Percentiles rank a stretch among this genome's conserved stretches.
phyloP scores from a whole-genome alignment of 2,329 filamentous ascomycete genomes.

The Calonectria ilicicola region DNA sequence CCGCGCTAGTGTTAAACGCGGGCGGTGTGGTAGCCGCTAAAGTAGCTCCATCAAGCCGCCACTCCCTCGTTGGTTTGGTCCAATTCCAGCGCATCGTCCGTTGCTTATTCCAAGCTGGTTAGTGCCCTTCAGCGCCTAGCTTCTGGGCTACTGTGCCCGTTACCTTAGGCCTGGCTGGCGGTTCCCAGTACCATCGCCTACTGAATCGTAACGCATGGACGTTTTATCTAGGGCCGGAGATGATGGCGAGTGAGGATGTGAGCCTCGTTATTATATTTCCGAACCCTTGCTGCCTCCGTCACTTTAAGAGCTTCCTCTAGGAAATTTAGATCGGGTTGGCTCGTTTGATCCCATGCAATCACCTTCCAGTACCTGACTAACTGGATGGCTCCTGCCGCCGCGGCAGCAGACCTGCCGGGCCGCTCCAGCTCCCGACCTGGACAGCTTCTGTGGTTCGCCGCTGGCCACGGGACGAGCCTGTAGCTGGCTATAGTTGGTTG shows the following conservation, averaged over 20 bases:
- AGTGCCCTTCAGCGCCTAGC: background rate
- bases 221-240: background rate
- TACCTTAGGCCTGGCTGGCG: background rate
- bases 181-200: background rate
- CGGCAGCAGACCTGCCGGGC: slow-evolving; percentile 15
- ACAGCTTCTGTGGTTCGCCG: background rate
- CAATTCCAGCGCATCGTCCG: background rate
- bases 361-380: slow-evolving; percentile 1
- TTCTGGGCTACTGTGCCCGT: background rate
- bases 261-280: background rate
- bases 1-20: slow-evolving; percentile 39
- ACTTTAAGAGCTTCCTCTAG: background rate
- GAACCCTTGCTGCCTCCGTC: slow-evolving; percentile 3
- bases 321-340: background rate
- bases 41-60: slow-evolving; percentile 24
- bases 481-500: background rate
- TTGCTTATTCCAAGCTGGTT: background rate
- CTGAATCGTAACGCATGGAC: slow-evolving; percentile 5
- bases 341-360: background rate
- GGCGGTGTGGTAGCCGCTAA: slow-evolving; percentile 41
- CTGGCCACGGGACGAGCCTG: background rate
- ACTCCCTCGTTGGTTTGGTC: background rate
- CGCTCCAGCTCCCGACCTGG: slow-evolving; percentile 3
- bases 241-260: background rate
- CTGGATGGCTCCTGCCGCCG: background rate